These are phyloP conservation scores for Colletotrichum sp. DNA, from an alignment of 2,329 filamentous ascomycete species.

Conservation along the genomic window DNA sequence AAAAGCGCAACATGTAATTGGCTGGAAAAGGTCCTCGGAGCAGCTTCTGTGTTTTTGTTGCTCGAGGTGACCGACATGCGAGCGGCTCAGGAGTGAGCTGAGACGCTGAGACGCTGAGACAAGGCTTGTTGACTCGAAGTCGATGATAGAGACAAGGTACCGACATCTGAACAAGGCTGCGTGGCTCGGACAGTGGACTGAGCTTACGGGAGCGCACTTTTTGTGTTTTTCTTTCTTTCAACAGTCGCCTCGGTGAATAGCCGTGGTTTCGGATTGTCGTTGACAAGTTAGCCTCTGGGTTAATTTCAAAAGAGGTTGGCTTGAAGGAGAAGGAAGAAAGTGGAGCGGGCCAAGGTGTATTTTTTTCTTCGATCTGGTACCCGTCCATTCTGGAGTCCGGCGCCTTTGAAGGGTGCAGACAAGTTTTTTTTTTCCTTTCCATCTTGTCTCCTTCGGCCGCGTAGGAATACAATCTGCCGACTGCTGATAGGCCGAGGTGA, in stretches of 20 bases:
- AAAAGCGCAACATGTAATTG: not conserved
- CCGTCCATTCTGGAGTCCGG: not conserved
- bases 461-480: conserved; percentile 1
- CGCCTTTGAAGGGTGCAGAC: not conserved
- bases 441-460: not conserved
- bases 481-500: conserved; percentile 16
- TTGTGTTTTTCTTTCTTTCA: not conserved
- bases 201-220: not conserved
- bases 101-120: not conserved
- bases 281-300: not conserved
- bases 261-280: conserved; percentile 13
- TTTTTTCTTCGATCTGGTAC: not conserved
- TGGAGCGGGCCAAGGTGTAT: not conserved
- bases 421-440: not conserved
- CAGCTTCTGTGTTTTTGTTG: not conserved
- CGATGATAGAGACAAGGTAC: not conserved
- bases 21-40: not conserved
- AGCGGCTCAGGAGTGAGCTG: not conserved
- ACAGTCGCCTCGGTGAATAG: conserved; percentile 8
- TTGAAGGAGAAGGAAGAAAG: not conserved
- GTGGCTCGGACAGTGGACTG: not conserved
- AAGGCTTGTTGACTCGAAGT: not conserved
- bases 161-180: not conserved
- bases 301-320: conserved; percentile 5
- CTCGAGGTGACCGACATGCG: not conserved